phyloP scores from a whole-genome alignment of 73 alveolate genomes.

The Tetrahymena borealis region DNA sequence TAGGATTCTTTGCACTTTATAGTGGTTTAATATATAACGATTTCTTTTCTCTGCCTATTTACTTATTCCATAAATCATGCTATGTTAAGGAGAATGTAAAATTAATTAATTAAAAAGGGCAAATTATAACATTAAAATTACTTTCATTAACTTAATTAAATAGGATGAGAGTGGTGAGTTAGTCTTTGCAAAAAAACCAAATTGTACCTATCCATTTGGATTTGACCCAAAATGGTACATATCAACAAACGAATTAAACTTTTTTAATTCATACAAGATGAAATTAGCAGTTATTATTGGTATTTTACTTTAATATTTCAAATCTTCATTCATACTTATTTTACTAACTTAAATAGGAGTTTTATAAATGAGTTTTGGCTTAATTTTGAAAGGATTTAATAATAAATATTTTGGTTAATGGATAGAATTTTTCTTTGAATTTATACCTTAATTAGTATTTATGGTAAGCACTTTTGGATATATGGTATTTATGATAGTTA shows the following conservation, averaged over 20 bases:
- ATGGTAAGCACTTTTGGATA: constrained; percentile 83
- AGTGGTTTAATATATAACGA: constrained; percentile 73
- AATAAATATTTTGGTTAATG: constrained; percentile 69
- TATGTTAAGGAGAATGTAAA: constrained; percentile 29
- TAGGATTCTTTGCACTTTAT: constrained; percentile 72
- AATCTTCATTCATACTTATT: not conserved
- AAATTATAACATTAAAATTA: too few relatives aligned
- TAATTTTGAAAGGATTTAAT: constrained; percentile 84
- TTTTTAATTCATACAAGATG: constrained; percentile 91
- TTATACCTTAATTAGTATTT: constrained; percentile 90
- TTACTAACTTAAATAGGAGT: constrained; percentile 44
- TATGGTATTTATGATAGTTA: constrained; percentile 82
- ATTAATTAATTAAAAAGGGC: too few relatives aligned
- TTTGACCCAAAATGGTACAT: constrained; percentile 93
- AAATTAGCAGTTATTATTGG: constrained; percentile 93
- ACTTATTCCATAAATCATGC: constrained; percentile 67
- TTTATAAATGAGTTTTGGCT: constrained; percentile 92
- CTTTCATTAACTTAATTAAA: not conserved
- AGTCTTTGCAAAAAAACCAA: not conserved
- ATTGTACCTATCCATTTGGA: constrained; percentile 80
- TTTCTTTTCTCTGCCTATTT: constrained; percentile 64
- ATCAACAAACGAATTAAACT: constrained; percentile 71
- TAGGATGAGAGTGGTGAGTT: not conserved
- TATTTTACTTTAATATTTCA: not conserved
- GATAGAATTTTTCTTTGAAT: constrained; percentile 79